Conservation (phyloP, 257 asterid genomes). For the Ehretia macrophylla region DNA sequence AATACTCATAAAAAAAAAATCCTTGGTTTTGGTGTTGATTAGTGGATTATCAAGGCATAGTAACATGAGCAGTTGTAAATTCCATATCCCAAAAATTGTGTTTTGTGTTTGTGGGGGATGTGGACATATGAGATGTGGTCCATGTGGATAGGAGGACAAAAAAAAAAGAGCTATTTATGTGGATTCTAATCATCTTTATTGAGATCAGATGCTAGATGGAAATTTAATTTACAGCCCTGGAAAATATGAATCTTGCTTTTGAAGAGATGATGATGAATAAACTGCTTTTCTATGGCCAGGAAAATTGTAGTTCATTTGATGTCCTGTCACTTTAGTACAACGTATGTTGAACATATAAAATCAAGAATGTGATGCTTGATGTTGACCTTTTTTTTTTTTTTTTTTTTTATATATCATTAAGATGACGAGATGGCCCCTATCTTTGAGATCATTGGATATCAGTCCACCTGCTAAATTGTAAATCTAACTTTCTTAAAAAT, state of each 20-base stretch:
- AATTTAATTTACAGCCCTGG: slow-evolving; percentile 3
- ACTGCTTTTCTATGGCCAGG: slow-evolving; percentile 12
- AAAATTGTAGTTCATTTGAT: neutral
- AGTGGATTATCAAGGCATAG: slow-evolving; percentile 35
- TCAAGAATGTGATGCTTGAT: slow-evolving; percentile 1
- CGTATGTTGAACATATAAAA: neutral
- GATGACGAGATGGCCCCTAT: neutral
- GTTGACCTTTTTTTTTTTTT: neutral
- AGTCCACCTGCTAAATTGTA: neutral
- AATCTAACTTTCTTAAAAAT: too few species aligned
- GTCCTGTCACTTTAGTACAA: neutral
- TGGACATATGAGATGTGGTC: slow-evolving; percentile 30
- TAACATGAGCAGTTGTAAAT: slow-evolving; percentile 32
- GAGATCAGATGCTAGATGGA: slow-evolving; percentile 24
- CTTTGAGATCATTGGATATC: neutral
- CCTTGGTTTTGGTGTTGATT: slow-evolving; percentile 12
- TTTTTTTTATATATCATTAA: neutral
- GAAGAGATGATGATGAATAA: slow-evolving; percentile 38
- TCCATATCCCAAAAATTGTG: slow-evolving; percentile 44
- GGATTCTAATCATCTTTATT: slow-evolving; percentile 24
- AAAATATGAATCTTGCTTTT: slow-evolving; percentile 44
- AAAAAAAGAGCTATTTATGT: slow-evolving; percentile 7
- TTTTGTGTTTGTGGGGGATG: slow-evolving; percentile 40
- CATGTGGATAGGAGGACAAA: slow-evolving; percentile 12
- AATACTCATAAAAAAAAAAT: slow-evolving; percentile 20